A percentile compares a stretch with the other conserved stretches of the same genome.
These are phyloP conservation scores for Amylocarpus encephaloides DNA, from an alignment of 2,329 filamentous ascomycete genomes.

Conservation along the genomic window DNA sequence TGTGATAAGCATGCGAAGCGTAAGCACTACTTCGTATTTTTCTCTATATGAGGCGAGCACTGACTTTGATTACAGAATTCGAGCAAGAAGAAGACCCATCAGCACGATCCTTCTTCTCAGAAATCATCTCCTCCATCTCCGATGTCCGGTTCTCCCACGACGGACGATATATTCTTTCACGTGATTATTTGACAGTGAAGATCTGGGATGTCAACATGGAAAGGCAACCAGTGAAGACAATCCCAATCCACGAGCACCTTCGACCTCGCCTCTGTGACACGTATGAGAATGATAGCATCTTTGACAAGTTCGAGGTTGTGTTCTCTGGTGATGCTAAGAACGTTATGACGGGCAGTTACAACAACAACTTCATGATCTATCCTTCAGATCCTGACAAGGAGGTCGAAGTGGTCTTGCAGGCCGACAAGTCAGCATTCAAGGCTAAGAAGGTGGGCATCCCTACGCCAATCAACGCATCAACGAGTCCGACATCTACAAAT, in stretches of 20 bases:
- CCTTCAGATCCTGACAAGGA: constrained; percentile 94
- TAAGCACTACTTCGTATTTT: constrained; percentile 38
- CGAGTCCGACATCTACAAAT: constrained; percentile 63
- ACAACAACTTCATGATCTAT: constrained; percentile 99
- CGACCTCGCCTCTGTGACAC: constrained; percentile 92
- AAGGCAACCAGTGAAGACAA: constrained; percentile 92
- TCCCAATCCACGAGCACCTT: constrained; percentile 96
- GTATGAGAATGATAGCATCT: constrained; percentile 99
- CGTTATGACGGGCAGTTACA: constrained; percentile 99
- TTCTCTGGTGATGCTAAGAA: constrained; percentile 98
- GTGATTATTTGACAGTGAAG: constrained; percentile 97
- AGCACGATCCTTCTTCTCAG: constrained; percentile 97
- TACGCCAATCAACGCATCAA: constrained; percentile 84
- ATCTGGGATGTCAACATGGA: constrained; percentile 99
- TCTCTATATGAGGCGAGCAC: background rate
- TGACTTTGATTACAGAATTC: constrained; percentile 61
- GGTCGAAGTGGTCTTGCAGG: constrained; percentile 93
- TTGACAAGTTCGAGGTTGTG: constrained; percentile 99
- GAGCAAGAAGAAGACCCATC: constrained; percentile 98
- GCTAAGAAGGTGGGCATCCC: constrained; percentile 99
- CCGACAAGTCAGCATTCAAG: constrained; percentile 98
- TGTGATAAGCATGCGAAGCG: constrained; percentile 95
- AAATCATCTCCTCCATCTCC: constrained; percentile 99
- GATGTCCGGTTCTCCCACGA: constrained; percentile 97
- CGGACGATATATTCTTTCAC: constrained; percentile 92